Percentiles rank a stretch among this genome's conserved stretches.
phyloP scores from a whole-genome alignment of 2,329 filamentous ascomycete genomes.

The Lachnellula suecica region DNA sequence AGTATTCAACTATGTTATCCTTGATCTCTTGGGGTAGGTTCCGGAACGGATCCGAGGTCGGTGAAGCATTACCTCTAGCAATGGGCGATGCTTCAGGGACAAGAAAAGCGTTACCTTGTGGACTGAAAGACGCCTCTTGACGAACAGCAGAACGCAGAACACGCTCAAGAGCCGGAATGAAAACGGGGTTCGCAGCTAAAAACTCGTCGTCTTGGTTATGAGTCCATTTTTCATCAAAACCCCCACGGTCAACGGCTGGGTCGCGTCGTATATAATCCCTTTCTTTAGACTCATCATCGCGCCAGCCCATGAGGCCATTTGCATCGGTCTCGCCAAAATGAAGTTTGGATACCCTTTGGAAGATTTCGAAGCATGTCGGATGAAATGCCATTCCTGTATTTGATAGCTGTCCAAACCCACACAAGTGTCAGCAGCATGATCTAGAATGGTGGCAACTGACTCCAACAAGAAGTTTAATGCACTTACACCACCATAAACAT shows the following conservation, averaged over 20 bases:
- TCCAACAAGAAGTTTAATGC: neutral
- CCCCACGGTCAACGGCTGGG: neutral
- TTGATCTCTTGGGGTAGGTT: constrained; percentile 20
- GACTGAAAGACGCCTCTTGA: neutral
- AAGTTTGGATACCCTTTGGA: constrained; percentile 1
- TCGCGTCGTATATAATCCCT: neutral
- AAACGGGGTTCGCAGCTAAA: constrained; percentile 25
- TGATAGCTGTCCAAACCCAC: too few relatives aligned
- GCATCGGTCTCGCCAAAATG: constrained; percentile 5
- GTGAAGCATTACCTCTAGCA: neutral
- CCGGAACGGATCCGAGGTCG: constrained; percentile 15
- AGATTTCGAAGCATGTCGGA: constrained; percentile 16
- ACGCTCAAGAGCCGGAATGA: constrained; percentile 16
- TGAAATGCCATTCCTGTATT: constrained; percentile 15
- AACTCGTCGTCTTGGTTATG: constrained; percentile 14
- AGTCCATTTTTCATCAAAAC: neutral
- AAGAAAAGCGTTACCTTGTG: neutral
- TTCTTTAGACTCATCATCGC: neutral
- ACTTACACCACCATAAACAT: constrained; percentile 2
- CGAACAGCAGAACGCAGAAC: constrained; percentile 11
- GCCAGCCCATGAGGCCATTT: constrained; percentile 7
- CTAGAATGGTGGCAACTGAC: neutral
- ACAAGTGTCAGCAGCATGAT: neutral
- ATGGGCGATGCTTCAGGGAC: neutral
- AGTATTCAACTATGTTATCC: constrained; percentile 15